Evolutionary conservation across 208 protist species (phyloP).

Genomic region (Phytomonas sp.): DNA sequence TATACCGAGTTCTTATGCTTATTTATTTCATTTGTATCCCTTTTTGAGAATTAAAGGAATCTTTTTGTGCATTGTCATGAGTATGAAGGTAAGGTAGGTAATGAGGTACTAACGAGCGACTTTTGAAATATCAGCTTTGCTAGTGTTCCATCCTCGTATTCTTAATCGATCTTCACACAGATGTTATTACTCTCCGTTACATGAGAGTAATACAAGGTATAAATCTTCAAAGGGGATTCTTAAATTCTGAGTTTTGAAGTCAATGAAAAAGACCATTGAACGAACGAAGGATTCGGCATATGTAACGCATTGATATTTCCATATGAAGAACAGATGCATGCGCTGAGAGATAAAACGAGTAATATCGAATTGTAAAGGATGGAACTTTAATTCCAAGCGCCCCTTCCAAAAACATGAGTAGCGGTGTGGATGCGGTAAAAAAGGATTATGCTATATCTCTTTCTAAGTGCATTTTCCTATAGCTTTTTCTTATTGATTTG

Average conservation of each 20-base stretch:
- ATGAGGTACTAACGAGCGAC: neutral
- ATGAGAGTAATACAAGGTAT: neutral
- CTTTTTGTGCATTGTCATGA: neutral
- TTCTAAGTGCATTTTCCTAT: conserved; percentile 1
- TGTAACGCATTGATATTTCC: neutral
- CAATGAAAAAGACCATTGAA: neutral
- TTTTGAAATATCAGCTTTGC: neutral
- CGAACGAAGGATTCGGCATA: neutral
- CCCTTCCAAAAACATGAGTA: neutral
- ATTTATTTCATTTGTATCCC: conserved; percentile 2
- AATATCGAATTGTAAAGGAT: neutral
- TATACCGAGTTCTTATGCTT: neutral
- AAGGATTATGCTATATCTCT: neutral
- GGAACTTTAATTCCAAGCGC: neutral
- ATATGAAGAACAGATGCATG: neutral
- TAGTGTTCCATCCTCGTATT: neutral
- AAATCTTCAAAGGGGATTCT: neutral
- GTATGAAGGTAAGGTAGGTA: neutral
- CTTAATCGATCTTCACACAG: neutral
- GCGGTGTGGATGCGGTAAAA: neutral
- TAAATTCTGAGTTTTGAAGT: neutral
- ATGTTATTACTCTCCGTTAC: neutral
- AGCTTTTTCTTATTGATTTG: conserved; percentile 8
- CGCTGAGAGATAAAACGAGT: neutral
- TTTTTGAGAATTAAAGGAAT: neutral